phyloP scores from a whole-genome alignment of 2,329 filamentous ascomycete genomes.

The Botrytis fragariae region DNA sequence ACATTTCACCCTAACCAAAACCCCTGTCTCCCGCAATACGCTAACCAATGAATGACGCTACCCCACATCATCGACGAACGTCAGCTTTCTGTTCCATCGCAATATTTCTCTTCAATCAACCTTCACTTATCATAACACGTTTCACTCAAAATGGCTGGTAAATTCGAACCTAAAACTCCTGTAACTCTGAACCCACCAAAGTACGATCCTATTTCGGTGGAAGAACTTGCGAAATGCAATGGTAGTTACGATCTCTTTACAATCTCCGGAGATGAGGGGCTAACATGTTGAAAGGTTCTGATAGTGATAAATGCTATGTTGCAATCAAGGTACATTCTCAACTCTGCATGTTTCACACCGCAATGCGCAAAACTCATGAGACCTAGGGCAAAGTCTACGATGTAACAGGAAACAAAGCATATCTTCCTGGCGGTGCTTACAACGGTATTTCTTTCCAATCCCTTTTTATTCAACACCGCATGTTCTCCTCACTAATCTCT shows the following conservation, averaged over 20 bases:
- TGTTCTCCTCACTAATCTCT: background rate
- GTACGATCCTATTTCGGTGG: slow-evolving; percentile 77
- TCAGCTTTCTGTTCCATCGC: background rate
- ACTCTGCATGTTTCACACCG: background rate
- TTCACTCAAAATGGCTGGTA: slow-evolving; percentile 51
- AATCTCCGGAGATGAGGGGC: background rate
- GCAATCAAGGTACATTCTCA: slow-evolving; percentile 58
- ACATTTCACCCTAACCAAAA: slow-evolving; percentile 12
- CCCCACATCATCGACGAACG: slow-evolving; percentile 17
- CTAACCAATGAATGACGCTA: slow-evolving; percentile 17
- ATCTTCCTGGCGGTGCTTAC: slow-evolving; percentile 79
- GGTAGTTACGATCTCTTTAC: slow-evolving; percentile 55
- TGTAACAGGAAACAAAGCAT: slow-evolving; percentile 84
- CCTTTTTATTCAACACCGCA: background rate
- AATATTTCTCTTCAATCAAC: background rate
- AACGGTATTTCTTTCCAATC: slow-evolving; percentile 57
- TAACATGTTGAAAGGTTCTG: slow-evolving; percentile 50
- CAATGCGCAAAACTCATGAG: background rate
- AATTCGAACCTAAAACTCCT: slow-evolving; percentile 75
- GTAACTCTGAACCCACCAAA: slow-evolving; percentile 81
- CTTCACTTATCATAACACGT: background rate
- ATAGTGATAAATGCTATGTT: slow-evolving; percentile 64
- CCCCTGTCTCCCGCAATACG: slow-evolving; percentile 6
- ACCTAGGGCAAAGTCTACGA: slow-evolving; percentile 86
- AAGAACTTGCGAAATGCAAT: slow-evolving; percentile 77